A percentile compares a stretch with the other conserved stretches of the same genome.
Evolutionary conservation across 345 rosid genomes (phyloP).

Genomic region (Raphanus sativus): DNA sequence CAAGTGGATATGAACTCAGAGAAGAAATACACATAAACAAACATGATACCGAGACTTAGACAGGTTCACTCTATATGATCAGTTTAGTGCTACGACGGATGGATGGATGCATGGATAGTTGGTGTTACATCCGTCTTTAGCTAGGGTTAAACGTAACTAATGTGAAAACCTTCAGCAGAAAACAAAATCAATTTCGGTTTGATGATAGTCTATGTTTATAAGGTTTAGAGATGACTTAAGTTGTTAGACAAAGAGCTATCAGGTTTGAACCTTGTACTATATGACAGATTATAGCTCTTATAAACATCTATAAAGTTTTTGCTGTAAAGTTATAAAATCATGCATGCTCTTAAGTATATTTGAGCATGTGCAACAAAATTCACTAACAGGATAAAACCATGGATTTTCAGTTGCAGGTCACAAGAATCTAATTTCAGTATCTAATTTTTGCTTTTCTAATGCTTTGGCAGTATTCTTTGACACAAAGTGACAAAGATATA

Average conservation of each 20-base stretch:
- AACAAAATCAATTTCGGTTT: not conserved
- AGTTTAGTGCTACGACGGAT: not conserved
- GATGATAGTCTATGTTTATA: not conserved
- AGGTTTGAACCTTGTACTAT: not conserved
- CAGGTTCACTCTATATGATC: not conserved
- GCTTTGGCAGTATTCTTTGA: not conserved
- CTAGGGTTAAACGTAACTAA: not conserved
- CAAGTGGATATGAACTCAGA: not conserved
- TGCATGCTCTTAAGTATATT: not conserved
- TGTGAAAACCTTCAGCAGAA: too few species aligned
- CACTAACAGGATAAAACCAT: not conserved
- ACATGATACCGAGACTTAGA: not conserved
- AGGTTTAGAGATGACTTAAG: not conserved
- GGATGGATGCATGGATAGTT: not conserved
- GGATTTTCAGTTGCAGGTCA: slow-evolving; percentile 16
- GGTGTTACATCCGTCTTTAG: not conserved
- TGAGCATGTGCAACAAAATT: not conserved
- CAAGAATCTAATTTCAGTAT: not conserved
- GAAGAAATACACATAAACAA: not conserved
- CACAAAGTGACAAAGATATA: slow-evolving; percentile 9
- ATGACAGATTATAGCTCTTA: not conserved
- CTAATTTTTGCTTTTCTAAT: slow-evolving; percentile 11
- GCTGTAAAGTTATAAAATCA: not conserved
- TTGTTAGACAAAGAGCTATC: not conserved
- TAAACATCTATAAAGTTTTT: too few species aligned